Evolutionary conservation across 768 basidiomycete species (phyloP), one percentile per base, ranked within the genome.

Genomic region (Roridomyces roridus): DNA sequence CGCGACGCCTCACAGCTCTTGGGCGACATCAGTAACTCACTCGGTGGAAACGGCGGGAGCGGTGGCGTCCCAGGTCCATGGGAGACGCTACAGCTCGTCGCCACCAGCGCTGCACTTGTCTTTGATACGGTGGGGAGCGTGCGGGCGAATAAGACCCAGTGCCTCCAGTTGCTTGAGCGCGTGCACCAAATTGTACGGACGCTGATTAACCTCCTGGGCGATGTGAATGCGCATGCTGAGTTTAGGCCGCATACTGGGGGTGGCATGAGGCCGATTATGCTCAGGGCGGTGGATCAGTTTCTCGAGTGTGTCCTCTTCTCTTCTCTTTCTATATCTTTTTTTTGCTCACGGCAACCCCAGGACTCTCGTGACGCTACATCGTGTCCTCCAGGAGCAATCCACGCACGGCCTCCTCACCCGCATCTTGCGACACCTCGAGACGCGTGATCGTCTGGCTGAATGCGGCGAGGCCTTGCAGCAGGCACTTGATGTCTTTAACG

Each of bases 401-500:
- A 3, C 48, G 17, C n/a, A 18, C 29, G 48, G 48, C 12, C 44
- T 55, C 2, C 51, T 55, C 36, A 23, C 43, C 21, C 52, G 59
- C 39, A 51, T 60, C 25, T 18, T 60, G 17, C 42, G 49, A 7
- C 48, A 51, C 43, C 18, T 36, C 1, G 59, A 60, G 48, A 55
- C 43, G 24, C 47, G 26, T 18, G 49, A 21, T 5, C n/a, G 23
- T 35, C 42, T 55, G 6, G 11, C 26, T 23, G 11, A 55, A 17
- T 55, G 53, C 35, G 18, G n/a, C 3, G 42, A n/a, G 12, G 52
- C n/a, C 34, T 52, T 59, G 7, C 36, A 47, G 53, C 48, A 51
- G 31, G 59, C 59, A 37, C 8, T 55, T 20, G 53, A 53, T 56
- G 74, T 73, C 0, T 54, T 51, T 25, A 79, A 63, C 0, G 79